Evolutionary conservation across 2,329 filamentous ascomycete genomes (phyloP), one percentile per base, ranked within the genome.

Genomic region (Raffaelea deltoideospora): DNA sequence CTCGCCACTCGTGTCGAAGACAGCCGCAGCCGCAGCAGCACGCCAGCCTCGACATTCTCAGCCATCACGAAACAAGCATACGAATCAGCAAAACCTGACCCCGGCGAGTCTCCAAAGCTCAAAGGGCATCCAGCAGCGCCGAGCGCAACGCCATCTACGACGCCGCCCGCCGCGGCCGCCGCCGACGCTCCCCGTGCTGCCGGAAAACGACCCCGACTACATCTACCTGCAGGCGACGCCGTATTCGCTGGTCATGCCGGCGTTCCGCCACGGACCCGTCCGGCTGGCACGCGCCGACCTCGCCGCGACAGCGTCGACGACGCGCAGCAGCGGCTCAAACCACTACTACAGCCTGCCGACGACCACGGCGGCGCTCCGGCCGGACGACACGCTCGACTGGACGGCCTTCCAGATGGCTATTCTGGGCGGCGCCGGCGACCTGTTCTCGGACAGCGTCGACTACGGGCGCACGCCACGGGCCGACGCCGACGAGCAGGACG

Each of bases 371-470:
- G 33, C 47, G 34, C 45, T 52, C 31, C 42, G 46, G 24, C 59
- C 55, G 40, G 69, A 71, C 35, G 67, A 67, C 33, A 63, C 59
- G 9, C 52, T 76, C 4, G 72, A 78, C 56, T 76, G 72, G 72
- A 72, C 67, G 6, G 71, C 72, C 4, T 77, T 76, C 48, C 72
- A 78, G 52, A 74, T 76, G 63, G 72, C 73, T 14, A 74, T 76
- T 34, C 54, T 69, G 0, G 71, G 72, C 30, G 69, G 67, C 5
- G 65, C 67, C 3, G 67, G 65, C 22, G 68, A 71, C 43, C 57
- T 68, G 31, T 57, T 61, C 35, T 54, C 55, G 15, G 67, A 66
- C 35, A 53, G 55, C 15, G 54, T 58, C 33, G 59, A 62, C 45
- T 58, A 54, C 32, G 52, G 58, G 11, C 55, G 52, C 6, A 52